Conservation (phyloP, 768 basidiomycete species). For the Kwoniella dendrophila region DNA sequence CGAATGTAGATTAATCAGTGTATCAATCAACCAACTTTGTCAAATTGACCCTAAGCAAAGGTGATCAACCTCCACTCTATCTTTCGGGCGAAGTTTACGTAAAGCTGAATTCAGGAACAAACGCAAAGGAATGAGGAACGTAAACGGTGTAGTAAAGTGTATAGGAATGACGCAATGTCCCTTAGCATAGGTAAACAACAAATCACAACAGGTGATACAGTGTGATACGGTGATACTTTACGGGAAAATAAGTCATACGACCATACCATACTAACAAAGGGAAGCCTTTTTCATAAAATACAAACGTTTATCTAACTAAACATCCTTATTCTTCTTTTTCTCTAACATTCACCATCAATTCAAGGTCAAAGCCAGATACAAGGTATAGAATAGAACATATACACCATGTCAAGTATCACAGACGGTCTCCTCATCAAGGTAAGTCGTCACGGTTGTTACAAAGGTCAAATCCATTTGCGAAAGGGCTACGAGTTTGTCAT, state of each 20-base stretch:
- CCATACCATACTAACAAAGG: background rate
- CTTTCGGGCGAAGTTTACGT: background rate
- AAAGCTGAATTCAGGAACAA: conserved; percentile 10
- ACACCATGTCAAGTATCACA: conserved; percentile 59
- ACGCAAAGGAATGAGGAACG: conserved; percentile 1
- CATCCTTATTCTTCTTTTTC: background rate
- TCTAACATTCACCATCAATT: background rate
- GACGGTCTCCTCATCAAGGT: conserved; percentile 84
- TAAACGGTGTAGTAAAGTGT: too few species aligned
- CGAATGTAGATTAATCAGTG: background rate
- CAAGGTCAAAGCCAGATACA: too few species aligned
- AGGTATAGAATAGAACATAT: too few species aligned
- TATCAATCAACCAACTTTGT: background rate
- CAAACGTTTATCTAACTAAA: background rate
- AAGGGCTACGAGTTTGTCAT: background rate
- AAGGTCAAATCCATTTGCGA: background rate
- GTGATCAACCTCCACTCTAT: conserved; percentile 20
- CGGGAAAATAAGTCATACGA: conserved; percentile 2
- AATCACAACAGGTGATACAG: background rate
- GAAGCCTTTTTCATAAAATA: background rate
- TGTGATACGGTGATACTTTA: too few species aligned
- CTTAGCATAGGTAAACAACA: background rate
- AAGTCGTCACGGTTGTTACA: conserved; percentile 9
- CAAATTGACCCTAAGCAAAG: background rate
- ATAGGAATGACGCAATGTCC: conserved; percentile 14